A percentile compares a stretch with the other conserved stretches of the same genome.
These are phyloP conservation scores for Escovopsis sp. DNA, from an alignment of 2,329 filamentous ascomycete species.

Conservation along the genomic window DNA sequence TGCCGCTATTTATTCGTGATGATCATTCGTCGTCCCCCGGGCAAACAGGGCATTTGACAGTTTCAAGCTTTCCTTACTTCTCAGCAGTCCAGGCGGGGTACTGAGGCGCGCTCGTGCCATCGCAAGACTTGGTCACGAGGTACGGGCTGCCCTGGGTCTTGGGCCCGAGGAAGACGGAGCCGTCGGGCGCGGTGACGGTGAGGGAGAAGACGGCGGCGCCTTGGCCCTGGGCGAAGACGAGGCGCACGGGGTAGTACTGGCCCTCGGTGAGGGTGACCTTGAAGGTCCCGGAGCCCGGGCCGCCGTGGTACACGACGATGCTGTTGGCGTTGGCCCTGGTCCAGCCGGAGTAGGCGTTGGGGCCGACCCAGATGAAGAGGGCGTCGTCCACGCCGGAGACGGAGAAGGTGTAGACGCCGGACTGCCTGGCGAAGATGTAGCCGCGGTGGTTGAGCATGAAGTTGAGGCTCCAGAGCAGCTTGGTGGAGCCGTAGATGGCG, in stretches of 20 bases:
- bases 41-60: too few species aligned
- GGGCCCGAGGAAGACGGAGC: constrained; percentile 4
- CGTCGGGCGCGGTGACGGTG: constrained; percentile 4
- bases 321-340: constrained; percentile 10
- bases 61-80: too few species aligned
- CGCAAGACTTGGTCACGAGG: too few species aligned
- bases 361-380: constrained; percentile 8
- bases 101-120: too few species aligned
- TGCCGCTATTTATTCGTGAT: too few species aligned
- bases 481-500: background rate
- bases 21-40: too few species aligned
- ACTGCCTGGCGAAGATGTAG: constrained; percentile 12
- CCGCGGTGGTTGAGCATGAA: constrained; percentile 13
- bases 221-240: constrained; percentile 7
- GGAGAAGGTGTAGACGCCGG: constrained; percentile 11
- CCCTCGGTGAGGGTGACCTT: constrained; percentile 6
- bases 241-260: constrained; percentile 7
- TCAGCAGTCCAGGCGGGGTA: too few species aligned
- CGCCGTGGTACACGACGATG: constrained; percentile 8
- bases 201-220: constrained; percentile 5
- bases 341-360: constrained; percentile 10
- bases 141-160: background rate
- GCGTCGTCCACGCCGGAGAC: constrained; percentile 8
- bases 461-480: background rate
- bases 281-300: constrained; percentile 8